Percentiles rank a stretch among this genome's conserved stretches.
These are phyloP conservation scores for Candida pseudoglaebosa DNA, from an alignment of 805 yeast genomes.

Conservation along the genomic window DNA sequence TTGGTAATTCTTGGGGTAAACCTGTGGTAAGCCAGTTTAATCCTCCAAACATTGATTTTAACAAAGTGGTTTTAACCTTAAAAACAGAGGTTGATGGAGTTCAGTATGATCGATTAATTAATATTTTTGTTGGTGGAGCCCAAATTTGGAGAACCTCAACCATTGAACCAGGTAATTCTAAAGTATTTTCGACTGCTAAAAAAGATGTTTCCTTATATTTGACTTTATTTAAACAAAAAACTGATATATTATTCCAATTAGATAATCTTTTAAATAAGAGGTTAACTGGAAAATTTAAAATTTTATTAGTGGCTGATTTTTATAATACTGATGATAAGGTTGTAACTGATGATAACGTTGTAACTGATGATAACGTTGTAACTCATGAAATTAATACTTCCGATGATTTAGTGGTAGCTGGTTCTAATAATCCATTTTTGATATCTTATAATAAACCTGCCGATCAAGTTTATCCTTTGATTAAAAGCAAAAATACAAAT, in stretches of 20 bases:
- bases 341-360: background rate
- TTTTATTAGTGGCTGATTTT: slow-evolving; percentile 49
- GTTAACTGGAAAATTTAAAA: slow-evolving; percentile 58
- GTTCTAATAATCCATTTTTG: slow-evolving; percentile 16
- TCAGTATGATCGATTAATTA: slow-evolving; percentile 64
- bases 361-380: background rate
- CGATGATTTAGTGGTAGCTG: background rate
- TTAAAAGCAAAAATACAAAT: slow-evolving; percentile 11
- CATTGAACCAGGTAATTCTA: slow-evolving; percentile 49
- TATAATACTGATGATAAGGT: slow-evolving; percentile 26
- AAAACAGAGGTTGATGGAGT: slow-evolving; percentile 53
- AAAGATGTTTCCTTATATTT: slow-evolving; percentile 65
- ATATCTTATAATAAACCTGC: slow-evolving; percentile 31
- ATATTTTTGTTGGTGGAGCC: slow-evolving; percentile 55
- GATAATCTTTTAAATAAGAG: slow-evolving; percentile 56
- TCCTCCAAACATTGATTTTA: slow-evolving; percentile 44
- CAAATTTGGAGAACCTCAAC: slow-evolving; percentile 86
- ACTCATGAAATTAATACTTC: background rate
- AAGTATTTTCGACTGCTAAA: slow-evolving; percentile 44
- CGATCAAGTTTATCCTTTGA: slow-evolving; percentile 36
- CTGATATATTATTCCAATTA: slow-evolving; percentile 52
- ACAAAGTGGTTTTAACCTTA: slow-evolving; percentile 51
- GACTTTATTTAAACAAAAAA: slow-evolving; percentile 43
- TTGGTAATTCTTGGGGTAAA: slow-evolving; percentile 59
- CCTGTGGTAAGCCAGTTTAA: slow-evolving; percentile 42